A percentile compares a stretch with the other conserved stretches of the same genome.
Conservation (phyloP, 495 filamentous ascomycete genomes). For the Darksidea phi region DNA sequence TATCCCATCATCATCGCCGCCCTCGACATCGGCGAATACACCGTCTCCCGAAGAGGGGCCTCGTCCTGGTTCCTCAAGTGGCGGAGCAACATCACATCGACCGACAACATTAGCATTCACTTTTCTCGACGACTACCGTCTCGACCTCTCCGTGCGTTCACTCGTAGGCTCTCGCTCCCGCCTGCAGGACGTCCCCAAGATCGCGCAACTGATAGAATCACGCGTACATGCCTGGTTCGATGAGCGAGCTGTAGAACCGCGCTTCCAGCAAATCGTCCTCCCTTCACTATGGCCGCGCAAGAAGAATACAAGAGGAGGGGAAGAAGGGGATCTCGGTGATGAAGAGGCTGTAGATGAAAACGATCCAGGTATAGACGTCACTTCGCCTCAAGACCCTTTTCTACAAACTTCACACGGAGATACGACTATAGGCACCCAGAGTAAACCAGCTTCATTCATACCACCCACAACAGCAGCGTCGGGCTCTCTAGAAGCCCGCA, state of each 20-base stretch:
- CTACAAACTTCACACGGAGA: background rate
- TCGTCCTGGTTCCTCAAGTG: conserved; percentile 27
- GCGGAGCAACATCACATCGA: conserved; percentile 36
- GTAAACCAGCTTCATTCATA: background rate
- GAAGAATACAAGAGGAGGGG: conserved; percentile 70
- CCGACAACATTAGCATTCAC: conserved; percentile 89
- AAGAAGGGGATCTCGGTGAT: conserved; percentile 42
- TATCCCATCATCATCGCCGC: conserved; percentile 58
- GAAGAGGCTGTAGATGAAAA: conserved; percentile 35
- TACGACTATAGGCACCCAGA: background rate
- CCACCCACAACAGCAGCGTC: conserved; percentile 4
- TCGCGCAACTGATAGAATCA: conserved; percentile 89
- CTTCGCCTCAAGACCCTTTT: background rate
- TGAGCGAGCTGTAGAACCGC: conserved; percentile 89
- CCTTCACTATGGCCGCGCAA: conserved; percentile 94
- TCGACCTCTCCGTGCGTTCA: conserved; percentile 87
- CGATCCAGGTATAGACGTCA: background rate
- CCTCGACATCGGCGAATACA: conserved; percentile 22
- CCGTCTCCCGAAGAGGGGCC: conserved; percentile 2
- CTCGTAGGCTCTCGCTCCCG: conserved; percentile 87
- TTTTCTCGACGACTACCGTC: conserved; percentile 91
- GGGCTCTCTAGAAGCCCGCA: conserved; percentile 21
- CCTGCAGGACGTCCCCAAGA: conserved; percentile 94
- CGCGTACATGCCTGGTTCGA: conserved; percentile 96
- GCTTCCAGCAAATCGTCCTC: conserved; percentile 91